Percentiles rank a stretch among this genome's conserved stretches.
phyloP scores from a whole-genome alignment of 2,329 filamentous ascomycete genomes.

The Magnaporthiopsis incrustans region DNA sequence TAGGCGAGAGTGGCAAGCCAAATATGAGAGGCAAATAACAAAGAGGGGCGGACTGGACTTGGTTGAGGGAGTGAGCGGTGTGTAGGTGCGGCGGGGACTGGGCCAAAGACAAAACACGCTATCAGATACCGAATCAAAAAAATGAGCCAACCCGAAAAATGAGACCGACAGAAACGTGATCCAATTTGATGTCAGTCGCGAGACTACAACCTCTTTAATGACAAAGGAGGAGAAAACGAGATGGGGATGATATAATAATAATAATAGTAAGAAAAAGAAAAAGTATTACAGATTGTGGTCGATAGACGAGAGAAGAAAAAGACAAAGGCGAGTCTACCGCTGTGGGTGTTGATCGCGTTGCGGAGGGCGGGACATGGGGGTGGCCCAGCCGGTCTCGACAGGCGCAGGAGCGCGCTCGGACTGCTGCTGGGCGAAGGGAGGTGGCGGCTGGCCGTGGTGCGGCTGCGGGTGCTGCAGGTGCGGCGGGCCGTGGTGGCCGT shows the following conservation, averaged over 20 bases:
- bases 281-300: not conserved
- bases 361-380: not conserved
- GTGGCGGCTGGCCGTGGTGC: not conserved
- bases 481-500: not conserved
- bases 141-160: not conserved
- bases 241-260: not conserved
- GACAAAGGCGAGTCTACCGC: not conserved
- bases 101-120: not conserved
- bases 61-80: not conserved
- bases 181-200: slow-evolving; percentile 1
- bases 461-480: slow-evolving; percentile 1
- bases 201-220: slow-evolving; percentile 3
- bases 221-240: not conserved
- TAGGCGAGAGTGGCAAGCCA: not conserved
- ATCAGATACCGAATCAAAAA: not conserved
- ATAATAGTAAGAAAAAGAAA: not conserved
- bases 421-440: not conserved
- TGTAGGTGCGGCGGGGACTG: not conserved
- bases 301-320: not conserved
- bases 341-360: not conserved
- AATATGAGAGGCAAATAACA: too few relatives aligned
- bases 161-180: not conserved
- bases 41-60: not conserved
- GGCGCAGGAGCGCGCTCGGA: not conserved
- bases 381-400: not conserved